phyloP scores from a whole-genome alignment of 2,329 filamentous ascomycete species.

The Elsinoe australis region DNA sequence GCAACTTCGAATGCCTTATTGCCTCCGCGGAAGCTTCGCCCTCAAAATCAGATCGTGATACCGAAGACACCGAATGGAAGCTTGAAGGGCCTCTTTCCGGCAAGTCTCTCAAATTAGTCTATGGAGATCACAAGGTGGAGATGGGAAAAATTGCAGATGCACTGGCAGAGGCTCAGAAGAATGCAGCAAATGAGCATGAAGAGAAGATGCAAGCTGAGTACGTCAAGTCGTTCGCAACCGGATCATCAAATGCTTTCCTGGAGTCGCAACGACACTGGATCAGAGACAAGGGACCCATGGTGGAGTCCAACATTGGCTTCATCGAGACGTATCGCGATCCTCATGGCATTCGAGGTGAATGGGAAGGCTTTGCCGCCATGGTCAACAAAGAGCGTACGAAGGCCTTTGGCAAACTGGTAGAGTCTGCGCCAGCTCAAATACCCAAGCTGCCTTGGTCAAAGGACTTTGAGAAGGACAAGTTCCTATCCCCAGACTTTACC shows the following conservation, averaged over 20 bases:
- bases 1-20: constrained; percentile 42
- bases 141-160: constrained; percentile 41
- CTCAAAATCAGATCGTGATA: constrained; percentile 34
- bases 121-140: constrained; percentile 41
- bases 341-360: constrained; percentile 47
- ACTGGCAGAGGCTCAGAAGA: constrained; percentile 41
- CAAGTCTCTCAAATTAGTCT: constrained; percentile 40
- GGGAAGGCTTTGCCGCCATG: constrained; percentile 49
- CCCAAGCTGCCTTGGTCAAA: constrained; percentile 80
- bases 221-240: constrained; percentile 43
- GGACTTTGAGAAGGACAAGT: constrained; percentile 94
- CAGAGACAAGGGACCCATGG: constrained; percentile 43
- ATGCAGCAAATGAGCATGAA: constrained; percentile 41
- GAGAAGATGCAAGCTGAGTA: constrained; percentile 36
- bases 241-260: constrained; percentile 44
- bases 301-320: constrained; percentile 49
- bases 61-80: constrained; percentile 40
- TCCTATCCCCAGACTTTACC: constrained; percentile 91
- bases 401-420: constrained; percentile 78
- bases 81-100: constrained; percentile 35
- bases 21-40: constrained; percentile 40
- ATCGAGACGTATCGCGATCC: constrained; percentile 51
- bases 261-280: constrained; percentile 48
- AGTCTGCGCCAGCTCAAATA: constrained; percentile 72
- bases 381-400: constrained; percentile 86